Conservation (phyloP, 192 early-diverging fungal species). For the Chytriomyces sp. region DNA sequence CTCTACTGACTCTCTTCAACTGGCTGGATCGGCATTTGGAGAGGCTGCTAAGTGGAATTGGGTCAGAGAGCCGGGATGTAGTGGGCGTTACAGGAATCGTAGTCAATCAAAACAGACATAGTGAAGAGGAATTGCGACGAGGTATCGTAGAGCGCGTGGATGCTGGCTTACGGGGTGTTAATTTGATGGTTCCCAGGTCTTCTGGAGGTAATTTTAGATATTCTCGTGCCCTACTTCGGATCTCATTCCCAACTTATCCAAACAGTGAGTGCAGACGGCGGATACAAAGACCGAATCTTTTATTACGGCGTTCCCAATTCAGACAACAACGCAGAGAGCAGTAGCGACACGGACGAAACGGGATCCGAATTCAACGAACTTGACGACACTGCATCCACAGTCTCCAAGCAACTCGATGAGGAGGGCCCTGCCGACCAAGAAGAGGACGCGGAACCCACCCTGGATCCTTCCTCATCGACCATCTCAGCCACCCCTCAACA, state of each 20-base stretch:
- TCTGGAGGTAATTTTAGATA: neutral
- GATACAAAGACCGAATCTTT: constrained; percentile 14
- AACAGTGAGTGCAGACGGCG: constrained; percentile 26
- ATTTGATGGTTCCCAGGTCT: neutral
- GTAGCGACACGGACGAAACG: constrained; percentile 31
- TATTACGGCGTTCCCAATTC: constrained; percentile 31
- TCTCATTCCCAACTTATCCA: too few species aligned
- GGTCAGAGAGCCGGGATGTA: neutral
- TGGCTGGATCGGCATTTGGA: constrained; percentile 67
- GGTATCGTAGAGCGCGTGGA: constrained; percentile 23
- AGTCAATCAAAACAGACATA: neutral
- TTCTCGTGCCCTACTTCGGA: neutral
- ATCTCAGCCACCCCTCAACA: constrained; percentile 27
- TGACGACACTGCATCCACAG: constrained; percentile 23
- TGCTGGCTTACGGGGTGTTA: neutral
- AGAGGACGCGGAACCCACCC: constrained; percentile 1
- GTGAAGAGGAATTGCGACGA: constrained; percentile 26
- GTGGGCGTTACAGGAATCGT: constrained; percentile 17
- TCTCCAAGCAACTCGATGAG: neutral
- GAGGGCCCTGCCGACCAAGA: constrained; percentile 8
- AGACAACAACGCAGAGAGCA: constrained; percentile 32
- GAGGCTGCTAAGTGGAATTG: constrained; percentile 37
- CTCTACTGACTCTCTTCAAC: constrained; percentile 46
- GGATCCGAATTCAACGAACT: constrained; percentile 28
- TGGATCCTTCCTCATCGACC: constrained; percentile 34